Evolutionary conservation across 306 rosid genomes (phyloP).

Genomic region (Sindora glabra): DNA sequence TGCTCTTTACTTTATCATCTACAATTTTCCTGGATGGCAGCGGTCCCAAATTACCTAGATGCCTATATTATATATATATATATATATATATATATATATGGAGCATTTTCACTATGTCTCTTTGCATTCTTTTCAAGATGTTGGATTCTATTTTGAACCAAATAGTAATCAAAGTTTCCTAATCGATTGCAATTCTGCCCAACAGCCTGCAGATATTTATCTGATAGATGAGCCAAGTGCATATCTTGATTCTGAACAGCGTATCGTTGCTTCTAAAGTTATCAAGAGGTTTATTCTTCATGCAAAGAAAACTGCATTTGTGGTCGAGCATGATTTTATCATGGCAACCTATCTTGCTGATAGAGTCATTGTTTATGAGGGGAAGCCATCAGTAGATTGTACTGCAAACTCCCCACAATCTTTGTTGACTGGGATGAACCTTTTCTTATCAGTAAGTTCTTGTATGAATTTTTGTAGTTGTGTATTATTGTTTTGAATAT

Average conservation of each 20-base stretch:
- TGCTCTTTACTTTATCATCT: not conserved
- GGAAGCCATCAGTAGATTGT: slow-evolving; percentile 51
- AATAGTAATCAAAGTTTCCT: not conserved
- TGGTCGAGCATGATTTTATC: slow-evolving; percentile 60
- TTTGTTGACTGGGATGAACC: slow-evolving; percentile 67
- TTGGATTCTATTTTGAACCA: not conserved
- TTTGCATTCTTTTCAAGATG: not conserved
- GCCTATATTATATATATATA: no score
- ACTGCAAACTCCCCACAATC: slow-evolving; percentile 52
- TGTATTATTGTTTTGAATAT: no score
- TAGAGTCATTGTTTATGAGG: slow-evolving; percentile 62
- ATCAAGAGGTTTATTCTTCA: slow-evolving; percentile 62
- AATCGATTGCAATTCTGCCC: not conserved
- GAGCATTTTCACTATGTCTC: not conserved
- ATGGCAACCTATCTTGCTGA: slow-evolving; percentile 70
- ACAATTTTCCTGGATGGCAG: not conserved
- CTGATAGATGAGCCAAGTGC: slow-evolving; percentile 66
- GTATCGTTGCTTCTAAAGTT: slow-evolving; percentile 60
- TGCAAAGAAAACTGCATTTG: slow-evolving; percentile 61
- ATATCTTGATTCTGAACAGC: slow-evolving; percentile 64
- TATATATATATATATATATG: not conserved
- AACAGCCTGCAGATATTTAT: slow-evolving; percentile 66
- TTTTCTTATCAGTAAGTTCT: slow-evolving; percentile 58
- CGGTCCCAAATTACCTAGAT: no score
- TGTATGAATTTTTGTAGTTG: no score